Conservation (phyloP, 441 rosid genomes). For the Hura crepitans region DNA sequence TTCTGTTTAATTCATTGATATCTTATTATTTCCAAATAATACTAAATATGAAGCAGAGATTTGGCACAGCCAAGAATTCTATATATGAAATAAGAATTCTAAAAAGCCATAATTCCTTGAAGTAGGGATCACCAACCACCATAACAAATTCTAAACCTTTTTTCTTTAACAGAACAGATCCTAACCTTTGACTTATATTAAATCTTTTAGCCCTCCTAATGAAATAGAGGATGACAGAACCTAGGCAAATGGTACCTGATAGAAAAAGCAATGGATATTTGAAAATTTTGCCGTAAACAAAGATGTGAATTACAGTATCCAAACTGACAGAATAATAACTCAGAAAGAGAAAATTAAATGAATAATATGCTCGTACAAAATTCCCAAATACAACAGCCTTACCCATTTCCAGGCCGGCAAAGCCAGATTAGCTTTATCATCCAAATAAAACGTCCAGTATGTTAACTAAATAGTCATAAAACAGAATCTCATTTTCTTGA, state of each 20-base stretch:
- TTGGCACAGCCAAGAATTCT: background rate
- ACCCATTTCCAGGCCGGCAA: background rate
- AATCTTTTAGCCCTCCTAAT: background rate
- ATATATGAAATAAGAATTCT: background rate
- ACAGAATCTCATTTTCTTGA: background rate
- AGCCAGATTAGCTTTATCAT: background rate
- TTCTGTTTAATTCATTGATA: background rate
- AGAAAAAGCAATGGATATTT: background rate
- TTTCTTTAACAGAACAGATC: background rate
- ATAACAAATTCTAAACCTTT: constrained; percentile 1
- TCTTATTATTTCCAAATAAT: background rate
- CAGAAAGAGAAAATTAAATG: background rate
- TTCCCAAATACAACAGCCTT: background rate
- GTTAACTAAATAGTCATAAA: background rate
- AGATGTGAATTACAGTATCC: background rate
- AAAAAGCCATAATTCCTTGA: background rate
- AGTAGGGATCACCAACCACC: background rate
- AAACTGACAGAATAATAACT: background rate
- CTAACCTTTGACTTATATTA: background rate
- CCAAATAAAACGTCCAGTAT: background rate
- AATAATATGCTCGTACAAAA: background rate
- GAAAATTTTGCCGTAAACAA: background rate
- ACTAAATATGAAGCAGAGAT: background rate
- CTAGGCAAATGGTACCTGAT: background rate
- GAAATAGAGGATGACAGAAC: background rate